phyloP scores from a whole-genome alignment of 768 basidiomycete genomes.

The Suillus tomentosus region DNA sequence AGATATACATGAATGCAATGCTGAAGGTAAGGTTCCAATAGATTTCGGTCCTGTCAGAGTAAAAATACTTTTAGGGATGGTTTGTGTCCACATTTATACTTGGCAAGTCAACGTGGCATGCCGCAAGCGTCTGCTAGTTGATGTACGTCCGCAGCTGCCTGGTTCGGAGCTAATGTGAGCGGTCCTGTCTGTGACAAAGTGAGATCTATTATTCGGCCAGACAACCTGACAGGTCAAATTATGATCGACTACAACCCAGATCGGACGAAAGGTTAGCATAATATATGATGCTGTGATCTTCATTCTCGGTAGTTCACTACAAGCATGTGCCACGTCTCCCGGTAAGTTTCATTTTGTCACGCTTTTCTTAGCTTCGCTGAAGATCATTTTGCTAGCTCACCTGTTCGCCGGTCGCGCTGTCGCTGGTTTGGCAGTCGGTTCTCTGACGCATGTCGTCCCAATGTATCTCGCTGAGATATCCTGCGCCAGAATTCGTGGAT shows the following conservation, averaged over 20 bases:
- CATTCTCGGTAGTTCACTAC: conserved; percentile 32
- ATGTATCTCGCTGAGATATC: conserved; percentile 44
- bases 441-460: conserved; percentile 27
- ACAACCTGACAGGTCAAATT: not conserved
- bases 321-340: conserved; percentile 31
- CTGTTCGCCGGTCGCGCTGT: conserved; percentile 34
- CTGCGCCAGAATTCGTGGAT: conserved; percentile 39
- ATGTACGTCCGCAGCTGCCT: conserved; percentile 29
- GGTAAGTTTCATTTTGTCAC: conserved; percentile 12
- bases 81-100: conserved; percentile 32
- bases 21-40: conserved; percentile 25
- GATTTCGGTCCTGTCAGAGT: not conserved
- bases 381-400: conserved; percentile 18
- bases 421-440: conserved; percentile 21
- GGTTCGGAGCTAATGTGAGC: conserved; percentile 32
- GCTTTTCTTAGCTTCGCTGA: not conserved
- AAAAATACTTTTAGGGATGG: conserved; percentile 29
- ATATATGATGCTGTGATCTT: conserved; percentile 32
- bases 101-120: conserved; percentile 19
- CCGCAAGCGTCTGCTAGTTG: not conserved
- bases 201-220: not conserved
- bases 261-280: conserved; percentile 30
- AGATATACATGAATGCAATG: conserved; percentile 28
- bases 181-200: conserved; percentile 34
- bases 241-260: conserved; percentile 14